Evolutionary conservation across 2,329 filamentous ascomycete species (phyloP).

Genomic region (Colletotrichum sublineola): DNA sequence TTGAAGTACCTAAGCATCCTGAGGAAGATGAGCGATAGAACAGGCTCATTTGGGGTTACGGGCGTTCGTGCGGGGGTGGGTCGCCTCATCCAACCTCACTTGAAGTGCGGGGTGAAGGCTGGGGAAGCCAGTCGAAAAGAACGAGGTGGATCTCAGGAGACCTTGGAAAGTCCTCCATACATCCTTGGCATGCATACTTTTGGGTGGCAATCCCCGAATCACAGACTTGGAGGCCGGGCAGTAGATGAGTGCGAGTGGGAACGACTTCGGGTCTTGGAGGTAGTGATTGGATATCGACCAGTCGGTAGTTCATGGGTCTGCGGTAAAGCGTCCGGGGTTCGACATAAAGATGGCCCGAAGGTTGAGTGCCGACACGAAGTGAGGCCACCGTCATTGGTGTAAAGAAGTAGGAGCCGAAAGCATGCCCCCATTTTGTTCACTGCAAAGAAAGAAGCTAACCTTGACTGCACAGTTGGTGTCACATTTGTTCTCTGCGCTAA

Average conservation of each 20-base stretch:
- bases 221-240: neutral
- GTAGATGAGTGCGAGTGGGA: slow-evolving; percentile 16
- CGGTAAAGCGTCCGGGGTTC: slow-evolving; percentile 9
- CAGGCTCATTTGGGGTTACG: slow-evolving; percentile 22
- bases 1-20: neutral
- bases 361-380: slow-evolving; percentile 1
- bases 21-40: neutral
- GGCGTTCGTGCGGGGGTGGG: slow-evolving; percentile 35
- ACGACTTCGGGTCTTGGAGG: no score
- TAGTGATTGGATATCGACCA: slow-evolving; percentile 16
- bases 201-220: slow-evolving; percentile 12
- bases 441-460: neutral
- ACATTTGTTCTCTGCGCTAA: neutral
- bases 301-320: slow-evolving; percentile 8
- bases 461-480: neutral
- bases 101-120: slow-evolving; percentile 35
- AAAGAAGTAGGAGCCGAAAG: neutral
- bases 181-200: slow-evolving; percentile 18
- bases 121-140: slow-evolving; percentile 30
- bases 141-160: slow-evolving; percentile 30
- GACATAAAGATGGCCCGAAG: slow-evolving; percentile 40
- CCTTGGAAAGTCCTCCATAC: slow-evolving; percentile 14
- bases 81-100: slow-evolving; percentile 12
- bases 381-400: neutral
- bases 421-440: neutral